Evolutionary conservation across 257 asterid genomes (phyloP).

Genomic region (Jacaranda mimosifolia): DNA sequence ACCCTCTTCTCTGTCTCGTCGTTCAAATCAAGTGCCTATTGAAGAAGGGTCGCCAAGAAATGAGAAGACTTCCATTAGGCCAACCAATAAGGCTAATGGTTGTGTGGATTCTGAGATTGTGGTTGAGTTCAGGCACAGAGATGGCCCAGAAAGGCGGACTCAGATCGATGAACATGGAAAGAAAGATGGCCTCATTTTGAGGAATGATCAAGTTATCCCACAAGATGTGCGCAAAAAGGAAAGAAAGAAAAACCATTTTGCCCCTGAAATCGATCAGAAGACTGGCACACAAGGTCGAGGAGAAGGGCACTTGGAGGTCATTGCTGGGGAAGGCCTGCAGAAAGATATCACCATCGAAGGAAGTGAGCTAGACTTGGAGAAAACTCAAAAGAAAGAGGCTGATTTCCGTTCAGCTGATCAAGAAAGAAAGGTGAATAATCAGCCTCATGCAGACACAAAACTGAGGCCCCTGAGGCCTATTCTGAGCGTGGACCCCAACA

Average conservation of each 20-base stretch:
- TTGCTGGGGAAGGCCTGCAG: background rate
- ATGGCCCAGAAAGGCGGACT: conserved; percentile 22
- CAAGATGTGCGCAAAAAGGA: conserved; percentile 7
- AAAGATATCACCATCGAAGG: conserved; percentile 23
- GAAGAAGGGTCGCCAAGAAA: conserved; percentile 35
- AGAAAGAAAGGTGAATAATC: conserved; percentile 9
- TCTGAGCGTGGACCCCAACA: conserved; percentile 47
- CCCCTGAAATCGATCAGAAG: background rate
- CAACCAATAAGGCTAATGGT: conserved; percentile 23
- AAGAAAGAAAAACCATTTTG: background rate
- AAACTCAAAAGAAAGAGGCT: background rate
- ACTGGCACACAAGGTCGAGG: background rate
- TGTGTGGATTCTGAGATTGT: conserved; percentile 40
- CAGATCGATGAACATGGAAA: background rate
- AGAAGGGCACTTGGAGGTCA: too few relatives aligned
- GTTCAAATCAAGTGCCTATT: conserved; percentile 30
- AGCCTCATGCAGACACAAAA: conserved; percentile 28
- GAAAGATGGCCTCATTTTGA: conserved; percentile 33
- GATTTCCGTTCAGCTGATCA: conserved; percentile 8
- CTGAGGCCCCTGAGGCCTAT: conserved; percentile 41
- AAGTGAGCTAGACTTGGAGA: conserved; percentile 23
- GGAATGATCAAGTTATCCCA: conserved; percentile 1
- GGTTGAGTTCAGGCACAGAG: conserved; percentile 57
- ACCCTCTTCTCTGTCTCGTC: background rate
- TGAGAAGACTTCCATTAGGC: background rate